A percentile compares a stretch with the other conserved stretches of the same genome.
Evolutionary conservation across 106 monocot genomes (phyloP).

Genomic region (Dendrobium officinale): DNA sequence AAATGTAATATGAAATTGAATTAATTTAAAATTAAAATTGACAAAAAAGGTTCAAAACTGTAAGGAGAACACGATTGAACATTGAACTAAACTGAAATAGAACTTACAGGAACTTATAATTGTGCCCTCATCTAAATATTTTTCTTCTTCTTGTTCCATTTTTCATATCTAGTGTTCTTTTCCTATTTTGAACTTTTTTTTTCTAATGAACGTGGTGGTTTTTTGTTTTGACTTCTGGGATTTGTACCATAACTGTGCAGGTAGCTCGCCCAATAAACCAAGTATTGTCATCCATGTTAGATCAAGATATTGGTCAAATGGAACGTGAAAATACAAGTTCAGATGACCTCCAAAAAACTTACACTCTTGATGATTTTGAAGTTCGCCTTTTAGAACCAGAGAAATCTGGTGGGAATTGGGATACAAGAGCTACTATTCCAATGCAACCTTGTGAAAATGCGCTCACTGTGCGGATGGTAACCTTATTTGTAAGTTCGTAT

Average conservation of each 20-base stretch:
- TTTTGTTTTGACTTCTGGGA: not conserved
- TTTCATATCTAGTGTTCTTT: not conserved
- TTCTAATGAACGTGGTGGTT: not conserved
- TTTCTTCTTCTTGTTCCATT: not conserved
- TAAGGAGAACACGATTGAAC: too few species aligned
- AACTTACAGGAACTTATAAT: not conserved
- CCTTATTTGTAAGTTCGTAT: slow-evolving; percentile 56
- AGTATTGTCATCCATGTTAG: slow-evolving; percentile 64
- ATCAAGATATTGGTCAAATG: slow-evolving; percentile 63
- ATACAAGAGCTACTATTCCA: slow-evolving; percentile 68
- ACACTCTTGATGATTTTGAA: slow-evolving; percentile 89
- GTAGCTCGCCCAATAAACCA: slow-evolving; percentile 67
- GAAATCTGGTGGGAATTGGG: slow-evolving; percentile 76
- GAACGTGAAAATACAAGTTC: slow-evolving; percentile 46
- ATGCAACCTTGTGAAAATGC: slow-evolving; percentile 92
- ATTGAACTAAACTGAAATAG: too few species aligned
- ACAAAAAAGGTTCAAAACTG: too few species aligned
- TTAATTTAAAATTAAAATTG: too few species aligned
- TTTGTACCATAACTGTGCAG: slow-evolving; percentile 23
- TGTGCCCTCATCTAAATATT: not conserved
- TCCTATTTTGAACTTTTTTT: not conserved
- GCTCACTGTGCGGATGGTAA: slow-evolving; percentile 83
- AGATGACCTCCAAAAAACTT: slow-evolving; percentile 55
- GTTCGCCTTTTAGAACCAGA: slow-evolving; percentile 79
- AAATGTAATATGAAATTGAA: too few species aligned